Conservation (phyloP, 495 filamentous ascomycete species). For the Xylaria telfairii region DNA sequence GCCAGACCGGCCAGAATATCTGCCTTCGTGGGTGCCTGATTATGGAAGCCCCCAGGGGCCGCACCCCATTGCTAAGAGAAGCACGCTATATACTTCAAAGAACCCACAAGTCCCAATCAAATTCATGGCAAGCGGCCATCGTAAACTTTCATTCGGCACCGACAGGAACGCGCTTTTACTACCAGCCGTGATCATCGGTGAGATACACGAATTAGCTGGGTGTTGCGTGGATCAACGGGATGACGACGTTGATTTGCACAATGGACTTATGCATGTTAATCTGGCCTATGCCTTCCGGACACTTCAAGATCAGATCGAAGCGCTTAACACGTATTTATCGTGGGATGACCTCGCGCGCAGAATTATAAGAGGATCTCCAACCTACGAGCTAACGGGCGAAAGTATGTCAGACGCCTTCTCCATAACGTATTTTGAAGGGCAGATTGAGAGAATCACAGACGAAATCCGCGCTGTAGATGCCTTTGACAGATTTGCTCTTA, state of each 20-base stretch:
- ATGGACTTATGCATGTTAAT: conserved; percentile 17
- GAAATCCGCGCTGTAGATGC: conserved; percentile 20
- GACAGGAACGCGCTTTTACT: conserved; percentile 19
- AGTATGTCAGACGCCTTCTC: conserved; percentile 20
- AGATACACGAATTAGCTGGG: conserved; percentile 21
- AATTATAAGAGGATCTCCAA: conserved; percentile 5
- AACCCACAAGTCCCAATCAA: conserved; percentile 20
- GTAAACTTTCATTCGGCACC: conserved; percentile 18
- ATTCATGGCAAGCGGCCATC: conserved; percentile 18
- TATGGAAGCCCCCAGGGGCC: conserved; percentile 19
- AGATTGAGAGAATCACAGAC: conserved; percentile 20
- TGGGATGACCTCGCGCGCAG: conserved; percentile 19
- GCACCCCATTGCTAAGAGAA: conserved; percentile 22
- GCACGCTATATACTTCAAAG: conserved; percentile 20
- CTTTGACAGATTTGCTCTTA: conserved; percentile 16
- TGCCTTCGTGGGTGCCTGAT: conserved; percentile 25
- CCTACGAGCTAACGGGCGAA: conserved; percentile 17
- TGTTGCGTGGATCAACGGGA: conserved; percentile 8
- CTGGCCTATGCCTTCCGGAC: conserved; percentile 6
- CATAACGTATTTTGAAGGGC: conserved; percentile 18
- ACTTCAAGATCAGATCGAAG: conserved; percentile 20
- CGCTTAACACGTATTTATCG: conserved; percentile 18
- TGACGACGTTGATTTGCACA: conserved; percentile 19
- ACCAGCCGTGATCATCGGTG: conserved; percentile 18
- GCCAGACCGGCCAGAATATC: conserved; percentile 19